phyloP scores from a whole-genome alignment of 2,329 filamentous ascomycete genomes.

The Trichothecium roseum region DNA sequence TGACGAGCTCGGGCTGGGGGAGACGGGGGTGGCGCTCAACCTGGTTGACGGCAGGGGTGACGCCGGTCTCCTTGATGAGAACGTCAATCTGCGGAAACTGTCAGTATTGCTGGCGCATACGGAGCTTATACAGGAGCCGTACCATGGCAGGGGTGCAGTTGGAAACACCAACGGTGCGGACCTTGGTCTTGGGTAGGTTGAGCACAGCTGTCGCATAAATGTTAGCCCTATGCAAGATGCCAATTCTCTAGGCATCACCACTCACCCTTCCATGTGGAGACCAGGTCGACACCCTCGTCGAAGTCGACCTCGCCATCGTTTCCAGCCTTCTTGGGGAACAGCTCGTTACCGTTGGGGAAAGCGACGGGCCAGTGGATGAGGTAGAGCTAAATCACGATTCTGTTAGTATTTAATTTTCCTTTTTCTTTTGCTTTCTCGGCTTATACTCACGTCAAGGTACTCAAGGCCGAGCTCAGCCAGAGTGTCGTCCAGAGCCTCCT shows the following conservation, averaged over 20 bases:
- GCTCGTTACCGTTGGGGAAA: constrained; percentile 26
- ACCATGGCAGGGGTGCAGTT: constrained; percentile 56
- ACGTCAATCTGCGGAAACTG: constrained; percentile 31
- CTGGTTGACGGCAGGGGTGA: constrained; percentile 55
- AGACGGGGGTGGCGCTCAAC: constrained; percentile 58
- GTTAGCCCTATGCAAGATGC: neutral
- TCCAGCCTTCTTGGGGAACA: constrained; percentile 32
- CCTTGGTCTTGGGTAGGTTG: constrained; percentile 49
- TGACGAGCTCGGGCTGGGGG: constrained; percentile 43
- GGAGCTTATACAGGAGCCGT: constrained; percentile 5
- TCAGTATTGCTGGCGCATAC: constrained; percentile 4
- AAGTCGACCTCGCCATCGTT: constrained; percentile 26
- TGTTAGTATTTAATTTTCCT: neutral
- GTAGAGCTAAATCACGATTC: constrained; percentile 32
- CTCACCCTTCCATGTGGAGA: constrained; percentile 32
- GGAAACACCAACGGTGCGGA: constrained; percentile 59
- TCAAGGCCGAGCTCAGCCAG: constrained; percentile 44
- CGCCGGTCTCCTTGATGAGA: constrained; percentile 46
- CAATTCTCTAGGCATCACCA: no score
- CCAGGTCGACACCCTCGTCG: constrained; percentile 29
- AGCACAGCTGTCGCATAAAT: constrained; percentile 29
- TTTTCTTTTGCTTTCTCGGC: neutral
- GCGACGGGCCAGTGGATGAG: constrained; percentile 54
- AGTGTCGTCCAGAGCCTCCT: constrained; percentile 43
- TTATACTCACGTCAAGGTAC: constrained; percentile 39